Evolutionary conservation across 305 asterid genomes (phyloP), one percentile per base, ranked within the genome.

Genomic region (Salvia sclarea): DNA sequence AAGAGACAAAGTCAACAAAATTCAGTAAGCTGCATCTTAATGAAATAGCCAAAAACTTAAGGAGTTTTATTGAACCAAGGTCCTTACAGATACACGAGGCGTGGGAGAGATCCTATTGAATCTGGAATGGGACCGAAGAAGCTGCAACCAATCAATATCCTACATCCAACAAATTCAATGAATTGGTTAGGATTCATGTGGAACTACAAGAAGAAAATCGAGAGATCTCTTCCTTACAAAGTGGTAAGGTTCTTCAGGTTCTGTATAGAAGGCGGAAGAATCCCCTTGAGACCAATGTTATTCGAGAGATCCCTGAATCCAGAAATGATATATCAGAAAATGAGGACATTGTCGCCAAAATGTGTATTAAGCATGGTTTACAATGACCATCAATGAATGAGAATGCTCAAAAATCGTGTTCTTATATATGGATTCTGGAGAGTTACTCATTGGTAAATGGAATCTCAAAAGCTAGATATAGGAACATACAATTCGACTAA

Each of bases 41-140:
- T 44, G 21, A 28, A 28, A 1, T 28, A 28, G 33, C 33, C 33
- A 28, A 28, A 37, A 37, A 37, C 30, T 25, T 35, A 10, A 45
- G 38, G 22, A 59, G 10, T 6, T 45, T 48, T 20, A 12, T 38
- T 28, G 25, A 59, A 70, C 30, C 5, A 25, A 76, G 61, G 43
- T 75, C 12, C 91, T 82, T 83, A 92, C 98, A 93, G 47, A 75
- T 72, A 90, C 11, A 77, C 81, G 59, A 93, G 94, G 72, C 82
- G 85, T 48, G 76, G 74, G 57, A 93, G 88, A 69, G 96, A 85
- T 60, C 97, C 98, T 28, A 93, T 74, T 60, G 96, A 79, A 62
- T 85, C 86, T 4, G 97, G 98, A 71, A 93, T 93, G 45, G 86
- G 92, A 55, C 98, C 98, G 22, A 64, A 90, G 70, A 90, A 86